Percentiles rank a stretch among this genome's conserved stretches.
Conservation (phyloP, 2,329 filamentous ascomycete genomes). For the Pseudogymnoascus sp. region DNA sequence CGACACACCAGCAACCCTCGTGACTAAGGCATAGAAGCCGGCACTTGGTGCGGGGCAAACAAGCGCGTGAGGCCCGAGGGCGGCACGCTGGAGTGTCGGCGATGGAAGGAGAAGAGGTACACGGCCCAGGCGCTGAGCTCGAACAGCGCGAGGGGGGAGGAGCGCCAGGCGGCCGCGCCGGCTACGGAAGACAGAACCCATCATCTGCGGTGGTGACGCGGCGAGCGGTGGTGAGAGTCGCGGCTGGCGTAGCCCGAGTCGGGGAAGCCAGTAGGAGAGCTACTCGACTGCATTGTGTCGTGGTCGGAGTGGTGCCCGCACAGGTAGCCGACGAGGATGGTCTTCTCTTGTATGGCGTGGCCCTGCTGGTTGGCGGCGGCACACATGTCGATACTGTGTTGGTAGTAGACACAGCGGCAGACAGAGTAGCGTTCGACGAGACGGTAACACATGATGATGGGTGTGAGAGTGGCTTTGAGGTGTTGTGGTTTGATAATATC, state of each 20-base stretch:
- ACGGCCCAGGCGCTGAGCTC: constrained; percentile 25
- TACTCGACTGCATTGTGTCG: constrained; percentile 12
- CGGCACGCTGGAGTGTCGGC: constrained; percentile 23
- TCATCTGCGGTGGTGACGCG: constrained; percentile 26
- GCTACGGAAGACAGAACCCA: constrained; percentile 30
- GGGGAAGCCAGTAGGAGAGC: constrained; percentile 23
- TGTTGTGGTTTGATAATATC: not conserved
- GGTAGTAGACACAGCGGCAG: constrained; percentile 63
- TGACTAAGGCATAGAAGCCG: not conserved
- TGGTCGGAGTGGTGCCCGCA: constrained; percentile 44
- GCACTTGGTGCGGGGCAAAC: constrained; percentile 22
- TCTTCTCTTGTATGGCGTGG: constrained; percentile 58
- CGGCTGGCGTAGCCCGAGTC: constrained; percentile 29
- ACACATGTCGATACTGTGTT: constrained; percentile 62
- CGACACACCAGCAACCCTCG: not conserved
- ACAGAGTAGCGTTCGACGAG: constrained; percentile 63
- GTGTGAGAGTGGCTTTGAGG: not conserved
- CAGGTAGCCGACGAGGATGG: constrained; percentile 62
- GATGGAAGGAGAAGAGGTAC: constrained; percentile 28
- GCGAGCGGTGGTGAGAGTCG: constrained; percentile 23
- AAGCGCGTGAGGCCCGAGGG: constrained; percentile 28
- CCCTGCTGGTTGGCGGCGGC: constrained; percentile 53
- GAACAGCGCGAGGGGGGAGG: constrained; percentile 25
- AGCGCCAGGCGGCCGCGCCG: constrained; percentile 27
- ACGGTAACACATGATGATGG: constrained; percentile 57